Conservation (phyloP, 768 basidiomycete genomes). For the Boletus sp. region DNA sequence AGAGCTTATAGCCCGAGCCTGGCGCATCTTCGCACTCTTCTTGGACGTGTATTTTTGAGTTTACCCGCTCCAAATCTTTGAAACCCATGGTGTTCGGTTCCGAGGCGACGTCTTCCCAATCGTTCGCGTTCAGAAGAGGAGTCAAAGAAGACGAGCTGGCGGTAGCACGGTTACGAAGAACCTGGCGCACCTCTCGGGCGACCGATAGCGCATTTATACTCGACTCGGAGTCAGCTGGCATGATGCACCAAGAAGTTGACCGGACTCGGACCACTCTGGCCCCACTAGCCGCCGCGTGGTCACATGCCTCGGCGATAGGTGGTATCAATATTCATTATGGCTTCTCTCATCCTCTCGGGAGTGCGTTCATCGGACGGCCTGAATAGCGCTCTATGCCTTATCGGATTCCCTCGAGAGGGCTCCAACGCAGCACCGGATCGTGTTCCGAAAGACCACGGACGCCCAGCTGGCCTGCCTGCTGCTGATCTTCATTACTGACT, state of each 20-base stretch:
- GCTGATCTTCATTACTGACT: no score
- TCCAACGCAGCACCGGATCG: no score
- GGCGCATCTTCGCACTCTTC: background rate
- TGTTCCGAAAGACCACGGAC: no score
- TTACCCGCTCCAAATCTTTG: background rate
- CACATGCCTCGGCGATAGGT: background rate
- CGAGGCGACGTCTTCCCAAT: background rate
- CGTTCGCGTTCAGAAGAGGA: slow-evolving; percentile 6
- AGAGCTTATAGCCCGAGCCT: background rate
- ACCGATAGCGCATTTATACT: slow-evolving; percentile 15
- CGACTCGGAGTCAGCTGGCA: background rate
- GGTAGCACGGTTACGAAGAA: slow-evolving; percentile 1
- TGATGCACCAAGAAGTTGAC: background rate
- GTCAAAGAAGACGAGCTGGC: slow-evolving; percentile 15
- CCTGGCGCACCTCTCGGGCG: background rate
- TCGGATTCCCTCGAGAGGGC: no score
- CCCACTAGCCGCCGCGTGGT: background rate
- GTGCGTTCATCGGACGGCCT: background rate
- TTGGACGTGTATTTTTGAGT: background rate
- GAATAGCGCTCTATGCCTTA: no score
- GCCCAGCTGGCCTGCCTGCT: no score
- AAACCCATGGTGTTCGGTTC: slow-evolving; percentile 16
- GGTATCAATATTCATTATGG: no score
- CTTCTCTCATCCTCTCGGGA: background rate
- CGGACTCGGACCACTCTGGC: background rate